A percentile compares a stretch with the other conserved stretches of the same genome.
Evolutionary conservation across 2,329 filamentous ascomycete species (phyloP).

Genomic region (Fusarium sp.): DNA sequence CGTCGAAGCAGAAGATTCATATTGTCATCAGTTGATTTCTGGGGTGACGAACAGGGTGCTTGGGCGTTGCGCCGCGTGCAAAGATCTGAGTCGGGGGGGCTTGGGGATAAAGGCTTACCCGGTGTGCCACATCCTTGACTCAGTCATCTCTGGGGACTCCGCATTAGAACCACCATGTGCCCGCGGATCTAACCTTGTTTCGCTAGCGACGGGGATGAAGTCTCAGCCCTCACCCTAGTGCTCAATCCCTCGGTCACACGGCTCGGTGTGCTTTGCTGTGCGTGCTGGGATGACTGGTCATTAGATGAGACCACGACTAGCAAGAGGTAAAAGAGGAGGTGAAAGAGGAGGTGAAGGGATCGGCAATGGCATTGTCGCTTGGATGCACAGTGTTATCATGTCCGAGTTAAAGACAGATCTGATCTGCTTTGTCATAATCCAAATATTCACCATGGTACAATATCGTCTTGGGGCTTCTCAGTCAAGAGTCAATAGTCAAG

Average conservation of each 20-base stretch:
- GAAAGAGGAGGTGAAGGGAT: background rate
- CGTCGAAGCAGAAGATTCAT: conserved; percentile 31
- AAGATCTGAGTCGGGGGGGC: background rate
- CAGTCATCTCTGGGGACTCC: conserved; percentile 15
- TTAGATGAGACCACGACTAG: background rate
- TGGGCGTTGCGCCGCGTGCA: conserved; percentile 1
- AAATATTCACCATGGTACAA: no score
- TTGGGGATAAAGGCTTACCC: conserved; percentile 42
- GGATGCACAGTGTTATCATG: background rate
- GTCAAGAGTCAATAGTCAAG: no score
- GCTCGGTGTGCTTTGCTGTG: conserved; percentile 7
- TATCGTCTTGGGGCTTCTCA: no score
- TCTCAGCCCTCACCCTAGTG: conserved; percentile 24
- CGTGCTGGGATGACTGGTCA: background rate
- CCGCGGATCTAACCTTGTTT: conserved; percentile 40
- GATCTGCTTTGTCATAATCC: background rate
- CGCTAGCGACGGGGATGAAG: conserved; percentile 34
- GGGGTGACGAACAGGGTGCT: background rate
- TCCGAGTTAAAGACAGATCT: background rate
- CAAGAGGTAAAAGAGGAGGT: background rate
- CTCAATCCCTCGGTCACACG: conserved; percentile 1
- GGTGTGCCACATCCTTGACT: conserved; percentile 13
- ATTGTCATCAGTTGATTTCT: conserved; percentile 31
- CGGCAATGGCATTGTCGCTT: background rate
- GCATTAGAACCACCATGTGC: conserved; percentile 20